These are phyloP conservation scores for Lepiota venenata DNA, from an alignment of 768 basidiomycete genomes.

Conservation along the genomic window DNA sequence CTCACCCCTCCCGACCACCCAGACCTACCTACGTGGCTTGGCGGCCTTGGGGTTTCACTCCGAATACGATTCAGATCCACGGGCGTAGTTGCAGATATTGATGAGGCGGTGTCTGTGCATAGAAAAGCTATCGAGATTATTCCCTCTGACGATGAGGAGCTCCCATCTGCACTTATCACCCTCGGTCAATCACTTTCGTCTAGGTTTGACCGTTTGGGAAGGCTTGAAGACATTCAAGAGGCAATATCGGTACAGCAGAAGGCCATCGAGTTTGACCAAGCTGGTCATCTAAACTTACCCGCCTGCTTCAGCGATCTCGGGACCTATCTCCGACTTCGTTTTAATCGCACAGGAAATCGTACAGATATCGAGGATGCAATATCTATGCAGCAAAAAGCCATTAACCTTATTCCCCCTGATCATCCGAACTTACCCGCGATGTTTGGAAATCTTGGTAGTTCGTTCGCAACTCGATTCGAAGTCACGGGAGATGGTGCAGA, in stretches of 20 bases:
- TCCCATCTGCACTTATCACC: neutral
- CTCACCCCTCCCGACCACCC: conserved; percentile 8
- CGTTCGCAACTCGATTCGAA: conserved; percentile 12
- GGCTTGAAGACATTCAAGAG: neutral
- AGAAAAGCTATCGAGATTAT: neutral
- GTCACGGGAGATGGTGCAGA: conserved; percentile 13
- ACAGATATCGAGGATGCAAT: neutral
- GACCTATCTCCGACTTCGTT: neutral
- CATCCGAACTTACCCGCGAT: neutral
- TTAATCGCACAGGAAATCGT: neutral
- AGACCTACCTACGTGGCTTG: neutral
- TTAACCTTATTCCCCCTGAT: neutral
- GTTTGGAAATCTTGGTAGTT: conserved; percentile 9
- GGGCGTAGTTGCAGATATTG: neutral
- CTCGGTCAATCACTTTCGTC: neutral
- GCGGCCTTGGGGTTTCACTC: conserved; percentile 7
- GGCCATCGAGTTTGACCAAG: neutral
- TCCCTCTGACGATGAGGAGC: neutral
- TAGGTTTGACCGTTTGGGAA: conserved; percentile 3
- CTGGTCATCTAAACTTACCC: conserved; percentile 5
- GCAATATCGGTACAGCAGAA: neutral
- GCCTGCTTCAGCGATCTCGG: conserved; percentile 10
- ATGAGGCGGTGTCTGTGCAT: neutral
- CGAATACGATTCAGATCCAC: neutral
- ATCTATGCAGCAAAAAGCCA: neutral